These are phyloP conservation scores for Dactylellina cionopaga DNA, from an alignment of 2,329 filamentous ascomycete genomes.

Conservation along the genomic window DNA sequence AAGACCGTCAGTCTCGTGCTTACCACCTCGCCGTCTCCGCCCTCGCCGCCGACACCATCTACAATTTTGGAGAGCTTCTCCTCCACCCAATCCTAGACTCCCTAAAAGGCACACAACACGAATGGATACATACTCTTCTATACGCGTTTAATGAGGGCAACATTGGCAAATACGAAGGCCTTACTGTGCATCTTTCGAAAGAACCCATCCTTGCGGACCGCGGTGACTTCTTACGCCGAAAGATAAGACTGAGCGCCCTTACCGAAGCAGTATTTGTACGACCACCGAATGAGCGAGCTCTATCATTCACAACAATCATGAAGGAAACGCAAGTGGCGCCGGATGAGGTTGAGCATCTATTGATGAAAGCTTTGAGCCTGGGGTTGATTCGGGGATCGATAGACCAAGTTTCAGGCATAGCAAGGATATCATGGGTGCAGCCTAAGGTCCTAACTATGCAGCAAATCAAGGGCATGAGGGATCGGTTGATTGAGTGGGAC, in stretches of 20 bases:
- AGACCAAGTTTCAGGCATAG: conserved; percentile 93
- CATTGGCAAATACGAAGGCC: conserved; percentile 82
- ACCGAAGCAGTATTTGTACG: conserved; percentile 97
- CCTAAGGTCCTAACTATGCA: conserved; percentile 96
- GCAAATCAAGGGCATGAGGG: conserved; percentile 92
- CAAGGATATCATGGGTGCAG: conserved; percentile 98
- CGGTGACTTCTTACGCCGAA: conserved; percentile 87
- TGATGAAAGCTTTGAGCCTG: conserved; percentile 98
- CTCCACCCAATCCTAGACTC: conserved; percentile 94
- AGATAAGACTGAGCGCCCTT: conserved; percentile 95
- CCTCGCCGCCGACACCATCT: conserved; percentile 91
- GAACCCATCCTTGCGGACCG: conserved; percentile 83
- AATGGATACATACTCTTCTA: conserved; percentile 93
- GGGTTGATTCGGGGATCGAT: conserved; percentile 90
- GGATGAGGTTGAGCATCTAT: conserved; percentile 94
- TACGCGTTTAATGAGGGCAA: conserved; percentile 98
- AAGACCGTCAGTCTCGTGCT: conserved; percentile 82
- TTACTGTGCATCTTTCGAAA: conserved; percentile 81
- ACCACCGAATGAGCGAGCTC: conserved; percentile 91
- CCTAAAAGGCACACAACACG: conserved; percentile 76
- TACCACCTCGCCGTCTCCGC: conserved; percentile 94
- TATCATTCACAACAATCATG: conserved; percentile 88
- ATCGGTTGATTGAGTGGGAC: conserved; percentile 91
- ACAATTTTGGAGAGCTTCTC: conserved; percentile 99
- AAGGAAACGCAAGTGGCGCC: conserved; percentile 90